phyloP scores from a whole-genome alignment of 2,329 filamentous ascomycete species.

The Blastomyces parvus region DNA sequence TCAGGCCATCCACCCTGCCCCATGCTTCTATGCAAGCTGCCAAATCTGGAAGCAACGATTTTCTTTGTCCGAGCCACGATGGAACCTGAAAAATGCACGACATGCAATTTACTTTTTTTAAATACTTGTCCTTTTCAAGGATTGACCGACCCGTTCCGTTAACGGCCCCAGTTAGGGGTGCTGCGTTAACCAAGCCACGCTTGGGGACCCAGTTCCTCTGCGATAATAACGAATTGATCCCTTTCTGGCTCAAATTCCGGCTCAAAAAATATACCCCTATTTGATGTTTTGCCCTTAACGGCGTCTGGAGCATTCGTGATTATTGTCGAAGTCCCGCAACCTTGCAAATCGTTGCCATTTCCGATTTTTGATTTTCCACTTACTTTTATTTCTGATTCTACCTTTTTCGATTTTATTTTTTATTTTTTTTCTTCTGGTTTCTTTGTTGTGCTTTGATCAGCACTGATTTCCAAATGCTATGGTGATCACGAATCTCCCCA shows the following conservation, averaged over 20 bases:
- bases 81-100: slow-evolving; percentile 7
- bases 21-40: not conserved
- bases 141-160: not conserved
- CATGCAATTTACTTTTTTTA: slow-evolving; percentile 1
- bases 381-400: not conserved
- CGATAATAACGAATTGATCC: not conserved
- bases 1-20: not conserved
- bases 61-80: slow-evolving; percentile 1
- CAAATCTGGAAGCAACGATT: slow-evolving; percentile 7
- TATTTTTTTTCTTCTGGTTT: not conserved
- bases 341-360: not conserved
- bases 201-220: not conserved
- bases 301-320: not conserved
- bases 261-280: slow-evolving; percentile 3
- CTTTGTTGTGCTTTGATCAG: not conserved
- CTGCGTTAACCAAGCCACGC: not conserved
- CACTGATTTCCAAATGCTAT: not conserved
- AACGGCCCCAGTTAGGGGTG: not conserved
- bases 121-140: not conserved
- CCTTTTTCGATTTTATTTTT: not conserved
- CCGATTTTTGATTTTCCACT: not conserved
- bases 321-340: not conserved
- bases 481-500: not conserved
- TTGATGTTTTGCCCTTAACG: not conserved
- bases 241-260: not conserved